Base-by-base conservation (phyloP, 2,329 filamentous ascomycete genomes). In the Epichloe sylvatica region DNA sequence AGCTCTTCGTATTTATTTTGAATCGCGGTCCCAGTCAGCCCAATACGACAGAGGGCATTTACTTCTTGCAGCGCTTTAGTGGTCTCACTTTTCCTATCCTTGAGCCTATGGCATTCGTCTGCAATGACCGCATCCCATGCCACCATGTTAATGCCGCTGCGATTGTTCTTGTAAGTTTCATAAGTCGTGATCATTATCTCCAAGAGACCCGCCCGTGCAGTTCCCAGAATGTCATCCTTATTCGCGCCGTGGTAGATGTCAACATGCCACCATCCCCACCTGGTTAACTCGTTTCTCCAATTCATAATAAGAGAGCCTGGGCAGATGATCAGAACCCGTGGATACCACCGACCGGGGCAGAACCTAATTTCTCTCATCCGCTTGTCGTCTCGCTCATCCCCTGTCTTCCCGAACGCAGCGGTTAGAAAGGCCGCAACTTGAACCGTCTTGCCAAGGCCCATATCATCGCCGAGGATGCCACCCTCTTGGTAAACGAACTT, bases 1-100 rank as follows among this genome's bases (percentile, higher is more conserved):
- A 98, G 75, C 64, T 98, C 92, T 62, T 96, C 88, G 63, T 98
- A 98, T 56, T 87, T 92, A 65, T 98, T 98, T 62, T 98, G 92
- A 42, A 98, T 96, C 0, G 91, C 91, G 0, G 92, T 98, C 2
- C 92, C 92, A 0, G 90, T 97, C 8, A 98, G 73, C 0, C 92
- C 92, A 53, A 98, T 90, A 35, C 92, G 80, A 61, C 92, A 97
- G 2, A 97, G 76, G 0, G 90, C 81, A 58, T 98, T 98, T 57
- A 97, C 73, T 53, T 90, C 80, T 58, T 88, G 86, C 84, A 98
- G 91, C 0, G 89, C 83, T 59, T 85, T 80, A 0, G 91, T 92
- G 7, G 84, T 85, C 53, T 84, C 84, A 25, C 23, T 25, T 25
- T 25, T 25, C 23, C 23, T 75, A 56, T 91, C 88, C 67, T 97